Base-by-base conservation (phyloP, 2,329 filamentous ascomycete genomes). In the Fusarium succisae region DNA sequence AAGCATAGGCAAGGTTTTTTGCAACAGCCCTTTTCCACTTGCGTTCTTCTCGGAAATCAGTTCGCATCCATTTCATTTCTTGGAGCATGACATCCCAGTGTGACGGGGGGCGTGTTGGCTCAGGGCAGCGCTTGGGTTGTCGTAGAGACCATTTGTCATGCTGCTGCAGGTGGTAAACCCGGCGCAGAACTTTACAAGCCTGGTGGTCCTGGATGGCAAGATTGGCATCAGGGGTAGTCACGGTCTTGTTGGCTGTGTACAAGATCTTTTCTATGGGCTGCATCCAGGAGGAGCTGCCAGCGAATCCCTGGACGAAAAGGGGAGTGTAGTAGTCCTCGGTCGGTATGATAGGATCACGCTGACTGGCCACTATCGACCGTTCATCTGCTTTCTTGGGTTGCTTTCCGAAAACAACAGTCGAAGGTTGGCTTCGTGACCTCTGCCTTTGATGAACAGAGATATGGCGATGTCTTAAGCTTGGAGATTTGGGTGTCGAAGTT, bases 1-100 rank as follows among this genome's bases (percentile, higher is more conserved):
- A 98, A 77, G 92, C 93, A 77, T 91, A 87, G 3, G 95, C 96
- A 68, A 98, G 86, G 65, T 92, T 94, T 66, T 92, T 92, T 10
- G 95, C 95, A 41, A 92, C 89, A 6, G 93, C 90, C 79, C 91
- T 91, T 83, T 98, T 98, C 95, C 95, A 98, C 81, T 97, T 98
- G 45, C 94, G 87, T 81, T 98, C 96, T 82, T 98, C 94, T 58
- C 93, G 90, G 79, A 98, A 98, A 82, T 99, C 96, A 4, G 95
- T 98, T 57, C 95, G 91, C 94, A 99, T 97, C 96, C 96, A 98
- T 81, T 95, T 97, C 89, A 96, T 94, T 84, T 99, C 95, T 76
- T 95, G 90, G 38, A 99, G 85, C 63, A 98, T 82, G 59, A 96
- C 88, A 83, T 99, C 96, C 89, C 92, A 94, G 76, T 98, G 96